Percentiles rank a stretch among this genome's conserved stretches.
These are phyloP conservation scores for Megacollybia platyphylla DNA, from an alignment of 1,284 basidiomycete species.

Conservation along the genomic window DNA sequence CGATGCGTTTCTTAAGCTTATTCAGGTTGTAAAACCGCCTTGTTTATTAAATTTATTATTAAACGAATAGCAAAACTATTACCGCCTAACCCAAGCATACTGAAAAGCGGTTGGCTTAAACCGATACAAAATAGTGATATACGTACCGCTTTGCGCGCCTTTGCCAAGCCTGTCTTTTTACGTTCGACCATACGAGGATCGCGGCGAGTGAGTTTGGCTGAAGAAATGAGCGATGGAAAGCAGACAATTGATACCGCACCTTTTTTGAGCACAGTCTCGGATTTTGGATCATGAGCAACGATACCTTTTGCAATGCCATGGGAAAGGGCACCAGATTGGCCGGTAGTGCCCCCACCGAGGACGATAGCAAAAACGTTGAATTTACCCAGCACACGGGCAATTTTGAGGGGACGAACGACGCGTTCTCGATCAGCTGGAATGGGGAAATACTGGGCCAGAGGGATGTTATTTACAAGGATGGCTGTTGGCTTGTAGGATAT, in stretches of 20 bases:
- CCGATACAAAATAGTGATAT: conserved; percentile 5
- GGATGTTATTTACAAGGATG: conserved; percentile 77
- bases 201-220: conserved; percentile 80
- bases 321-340: conserved; percentile 85
- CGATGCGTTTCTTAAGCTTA: conserved; percentile 7
- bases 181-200: conserved; percentile 97
- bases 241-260: conserved; percentile 30
- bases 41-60: conserved; percentile 6
- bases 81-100: conserved; percentile 96
- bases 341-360: conserved; percentile 81
- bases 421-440: conserved; percentile 70
- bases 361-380: conserved; percentile 88
- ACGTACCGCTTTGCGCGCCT: conserved; percentile 85
- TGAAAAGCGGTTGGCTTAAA: conserved; percentile 17
- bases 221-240: background rate
- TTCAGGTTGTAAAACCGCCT: conserved; percentile 7
- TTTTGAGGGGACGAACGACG: conserved; percentile 71
- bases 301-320: conserved; percentile 80
- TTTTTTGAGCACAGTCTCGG: conserved; percentile 57
- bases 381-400: conserved; percentile 80
- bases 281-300: conserved; percentile 54
- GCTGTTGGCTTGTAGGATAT: conserved; percentile 29
- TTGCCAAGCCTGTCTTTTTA: conserved; percentile 88
- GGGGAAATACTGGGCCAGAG: conserved; percentile 71
- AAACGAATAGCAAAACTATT: conserved; percentile 13